Conservation (phyloP, 2,329 filamentous ascomycete species). For the Parascedosporium putredinis region DNA sequence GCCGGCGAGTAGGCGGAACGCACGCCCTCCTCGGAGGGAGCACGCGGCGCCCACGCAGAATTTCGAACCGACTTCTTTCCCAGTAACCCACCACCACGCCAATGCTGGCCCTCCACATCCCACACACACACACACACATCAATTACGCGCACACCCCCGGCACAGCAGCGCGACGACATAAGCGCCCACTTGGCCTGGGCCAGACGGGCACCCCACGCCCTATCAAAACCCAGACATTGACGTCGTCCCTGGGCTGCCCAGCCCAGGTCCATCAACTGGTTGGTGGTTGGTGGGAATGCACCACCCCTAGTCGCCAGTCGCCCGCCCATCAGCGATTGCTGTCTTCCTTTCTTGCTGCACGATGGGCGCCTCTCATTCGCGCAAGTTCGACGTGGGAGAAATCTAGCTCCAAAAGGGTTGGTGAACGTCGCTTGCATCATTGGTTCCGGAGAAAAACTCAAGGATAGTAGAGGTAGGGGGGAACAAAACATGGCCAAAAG, state of each 20-base stretch:
- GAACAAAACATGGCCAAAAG: too few relatives aligned
- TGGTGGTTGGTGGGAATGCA: conserved; percentile 1
- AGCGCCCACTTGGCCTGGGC: conserved; percentile 8
- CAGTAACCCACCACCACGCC: too few relatives aligned
- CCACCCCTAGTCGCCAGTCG: too few relatives aligned
- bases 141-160: background rate
- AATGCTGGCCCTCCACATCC: too few relatives aligned
- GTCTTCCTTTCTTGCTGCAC: too few relatives aligned
- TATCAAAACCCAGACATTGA: conserved; percentile 2
- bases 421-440: background rate
- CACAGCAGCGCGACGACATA: conserved; percentile 1
- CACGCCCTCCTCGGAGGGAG: too few relatives aligned
- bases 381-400: background rate
- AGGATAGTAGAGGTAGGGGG: too few relatives aligned
- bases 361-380: background rate
- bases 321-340: too few relatives aligned
- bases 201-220: conserved; percentile 1
- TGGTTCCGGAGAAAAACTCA: too few relatives aligned
- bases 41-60: too few relatives aligned
- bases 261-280: background rate
- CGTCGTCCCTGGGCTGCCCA: background rate
- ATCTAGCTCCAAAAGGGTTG: background rate
- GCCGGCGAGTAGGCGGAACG: background rate
- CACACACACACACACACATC: background rate
- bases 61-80: too few relatives aligned